Evolutionary conservation across 768 basidiomycete genomes (phyloP).

Genomic region (Imleria badia): DNA sequence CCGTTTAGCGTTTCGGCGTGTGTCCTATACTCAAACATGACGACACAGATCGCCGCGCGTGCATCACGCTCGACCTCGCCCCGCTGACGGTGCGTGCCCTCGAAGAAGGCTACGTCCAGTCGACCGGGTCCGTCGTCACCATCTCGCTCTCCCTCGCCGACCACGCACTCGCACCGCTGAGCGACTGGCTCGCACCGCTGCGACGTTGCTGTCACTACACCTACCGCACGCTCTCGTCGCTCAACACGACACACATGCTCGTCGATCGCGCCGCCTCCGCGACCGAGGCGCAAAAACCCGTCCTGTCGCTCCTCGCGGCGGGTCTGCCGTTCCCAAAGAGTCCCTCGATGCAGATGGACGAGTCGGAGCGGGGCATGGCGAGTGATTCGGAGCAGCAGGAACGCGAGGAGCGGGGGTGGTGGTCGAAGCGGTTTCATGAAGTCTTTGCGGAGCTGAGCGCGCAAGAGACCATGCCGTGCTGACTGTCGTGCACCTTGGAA

Average conservation of each 20-base stretch:
- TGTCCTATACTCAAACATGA: no score
- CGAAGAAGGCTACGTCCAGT: constrained; percentile 36
- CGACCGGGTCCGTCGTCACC: constrained; percentile 32
- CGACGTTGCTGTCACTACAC: constrained; percentile 52
- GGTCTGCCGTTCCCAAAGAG: constrained; percentile 68
- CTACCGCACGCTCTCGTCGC: constrained; percentile 39
- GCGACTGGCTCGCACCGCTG: constrained; percentile 51
- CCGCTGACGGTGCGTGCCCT: constrained; percentile 43
- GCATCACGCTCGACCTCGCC: constrained; percentile 50
- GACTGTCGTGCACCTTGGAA: background rate
- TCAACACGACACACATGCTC: constrained; percentile 26
- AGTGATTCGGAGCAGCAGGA: constrained; percentile 43
- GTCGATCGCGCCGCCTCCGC: constrained; percentile 28
- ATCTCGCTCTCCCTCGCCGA: constrained; percentile 33
- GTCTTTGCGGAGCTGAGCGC: constrained; percentile 55
- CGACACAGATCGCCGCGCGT: constrained; percentile 28
- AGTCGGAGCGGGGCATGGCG: constrained; percentile 28
- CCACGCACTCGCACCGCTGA: background rate
- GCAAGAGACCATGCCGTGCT: constrained; percentile 7
- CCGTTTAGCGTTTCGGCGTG: no score
- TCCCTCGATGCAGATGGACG: constrained; percentile 59
- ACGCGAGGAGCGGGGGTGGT: constrained; percentile 72
- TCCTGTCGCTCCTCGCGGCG: constrained; percentile 40
- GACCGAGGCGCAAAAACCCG: constrained; percentile 33
- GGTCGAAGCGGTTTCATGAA: constrained; percentile 65